phyloP scores from a whole-genome alignment of 2,329 filamentous ascomycete genomes.

The Arthrobotrys iridis region DNA sequence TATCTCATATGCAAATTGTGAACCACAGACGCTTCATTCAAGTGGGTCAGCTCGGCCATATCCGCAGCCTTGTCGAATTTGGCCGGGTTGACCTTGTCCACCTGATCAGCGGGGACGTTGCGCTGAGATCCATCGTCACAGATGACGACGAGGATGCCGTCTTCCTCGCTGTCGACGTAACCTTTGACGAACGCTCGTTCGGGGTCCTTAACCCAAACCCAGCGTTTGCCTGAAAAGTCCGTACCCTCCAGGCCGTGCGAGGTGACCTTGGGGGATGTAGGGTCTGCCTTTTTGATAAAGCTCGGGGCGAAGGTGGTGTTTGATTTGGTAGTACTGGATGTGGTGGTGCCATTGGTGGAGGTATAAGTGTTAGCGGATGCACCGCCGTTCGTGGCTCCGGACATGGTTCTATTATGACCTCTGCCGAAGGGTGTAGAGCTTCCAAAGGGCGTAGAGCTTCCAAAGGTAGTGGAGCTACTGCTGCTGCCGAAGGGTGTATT shows the following conservation, averaged over 20 bases:
- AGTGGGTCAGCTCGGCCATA: slow-evolving; percentile 97
- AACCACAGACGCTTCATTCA: slow-evolving; percentile 97
- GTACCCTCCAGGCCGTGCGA: slow-evolving; percentile 82
- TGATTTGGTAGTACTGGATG: slow-evolving; percentile 68
- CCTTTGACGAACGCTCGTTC: slow-evolving; percentile 89
- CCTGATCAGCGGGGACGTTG: slow-evolving; percentile 82
- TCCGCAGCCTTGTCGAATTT: slow-evolving; percentile 99
- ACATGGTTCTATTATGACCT: slow-evolving; percentile 60
- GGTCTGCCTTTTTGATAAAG: slow-evolving; percentile 78
- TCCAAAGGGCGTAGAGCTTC: slow-evolving; percentile 44
- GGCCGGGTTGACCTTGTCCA: slow-evolving; percentile 98
- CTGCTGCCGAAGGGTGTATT: slow-evolving; percentile 52
- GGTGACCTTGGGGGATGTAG: slow-evolving; percentile 43
- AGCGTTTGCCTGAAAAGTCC: slow-evolving; percentile 97
- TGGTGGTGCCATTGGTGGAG: not conserved
- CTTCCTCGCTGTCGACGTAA: slow-evolving; percentile 85
- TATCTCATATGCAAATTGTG: slow-evolving; percentile 97
- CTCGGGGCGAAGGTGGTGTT: slow-evolving; percentile 92
- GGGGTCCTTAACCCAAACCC: slow-evolving; percentile 94
- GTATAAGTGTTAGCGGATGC: not conserved
- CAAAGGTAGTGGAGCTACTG: slow-evolving; percentile 40
- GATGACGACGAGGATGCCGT: slow-evolving; percentile 78
- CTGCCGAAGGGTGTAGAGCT: slow-evolving; percentile 58
- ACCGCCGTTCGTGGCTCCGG: slow-evolving; percentile 3
- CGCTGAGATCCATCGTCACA: slow-evolving; percentile 95